These are phyloP conservation scores for Meyerozyma elateridarum DNA, from an alignment of 1,139 yeast species.

Conservation along the genomic window DNA sequence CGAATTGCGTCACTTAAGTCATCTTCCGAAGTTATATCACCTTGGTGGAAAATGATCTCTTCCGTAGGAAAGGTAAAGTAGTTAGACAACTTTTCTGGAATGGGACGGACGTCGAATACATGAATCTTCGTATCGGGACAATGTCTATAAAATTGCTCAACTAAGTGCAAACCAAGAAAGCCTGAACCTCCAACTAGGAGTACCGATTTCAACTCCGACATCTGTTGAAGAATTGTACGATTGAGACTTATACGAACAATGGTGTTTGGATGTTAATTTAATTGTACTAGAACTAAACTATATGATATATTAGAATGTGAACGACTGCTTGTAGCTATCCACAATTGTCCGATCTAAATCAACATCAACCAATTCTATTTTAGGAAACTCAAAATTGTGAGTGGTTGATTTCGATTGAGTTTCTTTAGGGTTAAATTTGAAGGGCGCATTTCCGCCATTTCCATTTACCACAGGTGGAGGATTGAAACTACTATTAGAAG, in stretches of 20 bases:
- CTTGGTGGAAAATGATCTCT: slow-evolving; percentile 60
- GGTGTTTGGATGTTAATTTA: too few relatives aligned
- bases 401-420: slow-evolving; percentile 1
- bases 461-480: too few relatives aligned
- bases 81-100: slow-evolving; percentile 64
- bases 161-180: slow-evolving; percentile 84
- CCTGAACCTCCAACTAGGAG: slow-evolving; percentile 93
- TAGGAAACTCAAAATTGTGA: slow-evolving; percentile 25
- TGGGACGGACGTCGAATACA: slow-evolving; percentile 86
- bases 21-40: slow-evolving; percentile 74
- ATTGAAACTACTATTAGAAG: too few relatives aligned
- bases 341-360: slow-evolving; percentile 24
- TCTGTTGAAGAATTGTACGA: too few relatives aligned
- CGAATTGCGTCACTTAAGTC: slow-evolving; percentile 66
- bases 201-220: slow-evolving; percentile 48
- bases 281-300: too few relatives aligned
- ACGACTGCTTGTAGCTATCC: slow-evolving; percentile 22
- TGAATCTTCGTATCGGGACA: slow-evolving; percentile 70
- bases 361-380: slow-evolving; percentile 20
- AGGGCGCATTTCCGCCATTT: too few relatives aligned
- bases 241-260: too few relatives aligned
- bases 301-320: slow-evolving; percentile 16
- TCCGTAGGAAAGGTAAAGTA: slow-evolving; percentile 70
- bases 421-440: slow-evolving; percentile 1
- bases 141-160: slow-evolving; percentile 72